A percentile compares a stretch with the other conserved stretches of the same genome.
phyloP scores from a whole-genome alignment of 306 rosid species.

The Biancaea sappan region DNA sequence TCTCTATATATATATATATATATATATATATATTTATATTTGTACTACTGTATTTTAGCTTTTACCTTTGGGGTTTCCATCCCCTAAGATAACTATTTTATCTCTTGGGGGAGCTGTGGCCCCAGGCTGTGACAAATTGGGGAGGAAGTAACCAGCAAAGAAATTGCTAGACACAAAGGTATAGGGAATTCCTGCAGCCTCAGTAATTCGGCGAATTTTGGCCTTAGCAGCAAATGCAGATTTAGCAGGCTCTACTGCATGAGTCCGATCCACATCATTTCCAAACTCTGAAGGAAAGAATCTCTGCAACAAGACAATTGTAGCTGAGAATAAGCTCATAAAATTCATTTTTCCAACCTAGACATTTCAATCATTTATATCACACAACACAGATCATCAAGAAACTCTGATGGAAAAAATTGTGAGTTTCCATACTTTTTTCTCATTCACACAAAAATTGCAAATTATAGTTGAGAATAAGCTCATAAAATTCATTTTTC shows the following conservation, averaged over 20 bases:
- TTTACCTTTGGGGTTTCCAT: conserved; percentile 58
- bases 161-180: conserved; percentile 37
- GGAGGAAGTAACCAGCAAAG: conserved; percentile 46
- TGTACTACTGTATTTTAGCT: background rate
- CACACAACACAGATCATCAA: background rate
- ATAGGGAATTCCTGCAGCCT: conserved; percentile 50
- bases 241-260: conserved; percentile 47
- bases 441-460: background rate
- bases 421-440: background rate
- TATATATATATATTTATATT: no score
- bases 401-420: background rate
- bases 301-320: conserved; percentile 36
- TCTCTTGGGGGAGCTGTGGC: conserved; percentile 47
- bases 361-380: background rate
- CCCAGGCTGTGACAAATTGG: conserved; percentile 36
- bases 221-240: conserved; percentile 30
- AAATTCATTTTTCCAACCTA: background rate
- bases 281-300: conserved; percentile 61
- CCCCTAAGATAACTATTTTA: conserved; percentile 47
- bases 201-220: conserved; percentile 38
- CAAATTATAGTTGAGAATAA: background rate
- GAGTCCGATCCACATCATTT: conserved; percentile 41
- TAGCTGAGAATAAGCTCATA: conserved; percentile 1
- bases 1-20: no score
- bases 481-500: background rate